Evolutionary conservation across 2,329 filamentous ascomycete genomes (phyloP), one percentile per base, ranked within the genome.

Genomic region (Colletotrichum magnum): DNA sequence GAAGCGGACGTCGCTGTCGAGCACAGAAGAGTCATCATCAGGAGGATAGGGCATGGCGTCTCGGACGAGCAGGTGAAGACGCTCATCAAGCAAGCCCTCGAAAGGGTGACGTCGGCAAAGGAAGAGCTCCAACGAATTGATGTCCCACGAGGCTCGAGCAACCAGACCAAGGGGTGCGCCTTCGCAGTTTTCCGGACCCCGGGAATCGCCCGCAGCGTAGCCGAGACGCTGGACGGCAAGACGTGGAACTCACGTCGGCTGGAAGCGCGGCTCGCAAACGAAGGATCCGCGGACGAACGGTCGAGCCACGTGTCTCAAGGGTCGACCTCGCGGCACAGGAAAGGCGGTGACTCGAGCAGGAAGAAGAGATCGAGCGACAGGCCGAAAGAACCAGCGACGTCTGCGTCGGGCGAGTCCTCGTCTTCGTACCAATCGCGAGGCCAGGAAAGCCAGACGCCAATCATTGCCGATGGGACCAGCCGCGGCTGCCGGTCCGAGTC

Each of bases 121-220:
- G 26, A 32, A 24, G 62, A 70, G 16, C 67, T 70, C 10, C 62
- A 67, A 32, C 39, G 52, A 12, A 58, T 70, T n/a, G 67, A 66
- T 6, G 36, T 70, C n/a, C 62, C 62, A 10, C 63, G 67, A 7
- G 62, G 47, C 15, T 39, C 18, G 6, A 32, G 64, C 45, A 59
- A 51, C 24, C 67, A 64, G 15, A 48, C 47, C 12, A 58, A 50
- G 45, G 67, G 67, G 6, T 43, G 58, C 13, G 62, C 63, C 7
- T 70, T 66, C 52, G 67, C 53, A 7, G 58, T 58, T 12, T 70
- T 70, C 45, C 58, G 54, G 18, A 59, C 52, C 6, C 43, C 47
- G 47, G 50, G 39, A 24, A 48, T 50, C 24, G 68, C 68, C 4
- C 16, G 43, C 6, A 47, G 53, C 18, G 53, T 58, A 9, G 43